A percentile compares a stretch with the other conserved stretches of the same genome.
These are phyloP conservation scores for Schoenoplectus triqueter DNA, from an alignment of 202 grass and related monocot genomes.

Conservation along the genomic window DNA sequence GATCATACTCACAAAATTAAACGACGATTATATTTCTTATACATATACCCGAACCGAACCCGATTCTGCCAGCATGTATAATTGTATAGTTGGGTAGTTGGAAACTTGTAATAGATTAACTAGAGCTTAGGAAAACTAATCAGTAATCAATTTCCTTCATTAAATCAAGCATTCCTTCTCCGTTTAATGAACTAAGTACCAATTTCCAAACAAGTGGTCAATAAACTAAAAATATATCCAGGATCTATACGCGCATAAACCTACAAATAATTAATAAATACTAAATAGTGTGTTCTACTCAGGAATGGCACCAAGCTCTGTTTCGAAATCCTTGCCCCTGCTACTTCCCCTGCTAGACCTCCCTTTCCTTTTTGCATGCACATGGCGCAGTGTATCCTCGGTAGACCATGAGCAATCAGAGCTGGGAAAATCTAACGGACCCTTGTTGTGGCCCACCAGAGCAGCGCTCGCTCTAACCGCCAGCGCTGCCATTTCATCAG, in stretches of 20 bases:
- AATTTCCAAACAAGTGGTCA: constrained; percentile 15
- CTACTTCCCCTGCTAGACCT: constrained; percentile 45
- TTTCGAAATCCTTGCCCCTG: constrained; percentile 63
- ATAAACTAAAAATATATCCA: constrained; percentile 19
- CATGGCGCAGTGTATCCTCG: background rate
- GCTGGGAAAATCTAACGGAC: constrained; percentile 68
- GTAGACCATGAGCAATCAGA: background rate
- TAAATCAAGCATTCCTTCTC: constrained; percentile 4
- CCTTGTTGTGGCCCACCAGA: constrained; percentile 52
- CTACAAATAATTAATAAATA: background rate
- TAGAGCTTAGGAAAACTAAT: background rate
- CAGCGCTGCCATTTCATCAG: constrained; percentile 84
- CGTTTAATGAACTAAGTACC: background rate
- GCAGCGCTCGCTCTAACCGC: constrained; percentile 82
- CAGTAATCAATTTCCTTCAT: background rate
- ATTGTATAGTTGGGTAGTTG: background rate
- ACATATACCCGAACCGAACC: background rate
- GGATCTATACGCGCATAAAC: constrained; percentile 24
- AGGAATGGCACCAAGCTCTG: constrained; percentile 74
- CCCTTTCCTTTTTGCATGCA: constrained; percentile 35
- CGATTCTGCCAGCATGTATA: constrained; percentile 12
- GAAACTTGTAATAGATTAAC: background rate
- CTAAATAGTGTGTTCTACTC: constrained; percentile 45
- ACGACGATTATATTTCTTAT: background rate
- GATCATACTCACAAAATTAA: background rate